A percentile compares a stretch with the other conserved stretches of the same genome.
These are phyloP conservation scores for Colletotrichum orchidophilum DNA, from an alignment of 2,329 filamentous ascomycete species.

Conservation along the genomic window DNA sequence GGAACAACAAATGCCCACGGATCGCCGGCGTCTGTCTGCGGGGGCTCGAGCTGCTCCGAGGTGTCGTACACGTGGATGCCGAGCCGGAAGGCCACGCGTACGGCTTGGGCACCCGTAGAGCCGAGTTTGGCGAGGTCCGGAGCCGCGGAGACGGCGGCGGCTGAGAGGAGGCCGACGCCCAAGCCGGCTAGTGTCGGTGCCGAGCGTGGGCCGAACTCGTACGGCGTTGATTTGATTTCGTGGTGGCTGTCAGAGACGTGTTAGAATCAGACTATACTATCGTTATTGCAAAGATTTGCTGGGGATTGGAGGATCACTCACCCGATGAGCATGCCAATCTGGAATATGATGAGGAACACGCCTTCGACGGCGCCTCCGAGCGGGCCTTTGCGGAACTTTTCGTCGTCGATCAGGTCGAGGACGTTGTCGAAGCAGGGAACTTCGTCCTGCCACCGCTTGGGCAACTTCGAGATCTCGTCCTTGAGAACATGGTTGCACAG, in stretches of 20 bases:
- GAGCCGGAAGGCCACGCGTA: slow-evolving; percentile 56
- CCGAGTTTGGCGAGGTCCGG: slow-evolving; percentile 49
- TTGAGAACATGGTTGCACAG: background rate
- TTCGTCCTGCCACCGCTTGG: background rate
- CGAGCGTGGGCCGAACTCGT: background rate
- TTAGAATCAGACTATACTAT: slow-evolving; percentile 34
- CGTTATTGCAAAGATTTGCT: background rate
- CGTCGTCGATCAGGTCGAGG: slow-evolving; percentile 36
- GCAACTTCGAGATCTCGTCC: background rate
- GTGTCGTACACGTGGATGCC: slow-evolving; percentile 54
- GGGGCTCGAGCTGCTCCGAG: slow-evolving; percentile 53
- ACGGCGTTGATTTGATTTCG: background rate
- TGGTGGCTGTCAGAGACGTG: slow-evolving; percentile 29
- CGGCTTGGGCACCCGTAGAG: slow-evolving; percentile 49
- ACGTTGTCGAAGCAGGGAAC: background rate
- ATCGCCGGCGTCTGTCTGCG: slow-evolving; percentile 39
- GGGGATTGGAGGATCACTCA: slow-evolving; percentile 38
- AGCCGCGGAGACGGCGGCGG: slow-evolving; percentile 53
- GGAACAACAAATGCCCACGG: slow-evolving; percentile 54
- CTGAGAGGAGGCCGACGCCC: slow-evolving; percentile 54
- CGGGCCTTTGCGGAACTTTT: slow-evolving; percentile 48
- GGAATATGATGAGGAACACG: slow-evolving; percentile 48
- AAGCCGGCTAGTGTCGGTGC: slow-evolving; percentile 46
- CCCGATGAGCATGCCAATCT: slow-evolving; percentile 56
- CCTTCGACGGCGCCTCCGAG: slow-evolving; percentile 56